These are phyloP conservation scores for Tuber indicum DNA, from an alignment of 495 filamentous ascomycete genomes.

Conservation along the genomic window DNA sequence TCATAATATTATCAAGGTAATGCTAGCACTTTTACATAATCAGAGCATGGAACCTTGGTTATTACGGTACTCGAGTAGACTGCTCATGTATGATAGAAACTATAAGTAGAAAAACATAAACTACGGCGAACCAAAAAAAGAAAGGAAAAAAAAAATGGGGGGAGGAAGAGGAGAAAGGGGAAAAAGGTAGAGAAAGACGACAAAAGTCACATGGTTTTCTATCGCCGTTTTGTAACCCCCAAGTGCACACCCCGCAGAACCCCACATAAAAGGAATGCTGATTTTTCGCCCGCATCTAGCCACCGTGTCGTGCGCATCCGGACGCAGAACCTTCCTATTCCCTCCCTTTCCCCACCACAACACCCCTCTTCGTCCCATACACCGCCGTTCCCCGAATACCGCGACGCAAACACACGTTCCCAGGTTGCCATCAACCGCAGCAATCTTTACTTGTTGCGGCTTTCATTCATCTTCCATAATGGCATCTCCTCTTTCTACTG, in stretches of 20 bases:
- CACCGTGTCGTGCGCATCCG: not conserved
- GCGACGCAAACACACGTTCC: not conserved
- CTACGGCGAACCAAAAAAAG: not conserved
- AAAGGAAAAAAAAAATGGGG: not conserved
- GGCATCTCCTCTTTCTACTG: conserved; percentile 22
- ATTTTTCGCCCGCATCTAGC: not conserved
- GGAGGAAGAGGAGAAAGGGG: no score
- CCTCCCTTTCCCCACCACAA: conserved; percentile 20
- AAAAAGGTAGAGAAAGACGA: not conserved
- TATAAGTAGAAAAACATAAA: not conserved
- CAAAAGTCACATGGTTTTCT: not conserved
- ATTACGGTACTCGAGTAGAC: no score
- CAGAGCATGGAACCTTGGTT: not conserved
- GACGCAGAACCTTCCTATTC: conserved; percentile 12
- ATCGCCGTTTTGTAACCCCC: not conserved
- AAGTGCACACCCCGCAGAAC: not conserved
- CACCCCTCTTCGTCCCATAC: conserved; percentile 19
- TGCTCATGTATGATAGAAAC: no score
- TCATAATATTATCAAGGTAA: not conserved
- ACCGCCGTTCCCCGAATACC: not conserved
- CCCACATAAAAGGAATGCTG: not conserved
- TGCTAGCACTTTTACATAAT: not conserved
- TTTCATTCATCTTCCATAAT: conserved; percentile 25
- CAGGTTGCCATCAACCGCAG: not conserved
- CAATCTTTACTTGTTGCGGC: not conserved